Base-by-base conservation (phyloP, 2,329 filamentous ascomycete genomes). In the Epichloe sibirici region DNA sequence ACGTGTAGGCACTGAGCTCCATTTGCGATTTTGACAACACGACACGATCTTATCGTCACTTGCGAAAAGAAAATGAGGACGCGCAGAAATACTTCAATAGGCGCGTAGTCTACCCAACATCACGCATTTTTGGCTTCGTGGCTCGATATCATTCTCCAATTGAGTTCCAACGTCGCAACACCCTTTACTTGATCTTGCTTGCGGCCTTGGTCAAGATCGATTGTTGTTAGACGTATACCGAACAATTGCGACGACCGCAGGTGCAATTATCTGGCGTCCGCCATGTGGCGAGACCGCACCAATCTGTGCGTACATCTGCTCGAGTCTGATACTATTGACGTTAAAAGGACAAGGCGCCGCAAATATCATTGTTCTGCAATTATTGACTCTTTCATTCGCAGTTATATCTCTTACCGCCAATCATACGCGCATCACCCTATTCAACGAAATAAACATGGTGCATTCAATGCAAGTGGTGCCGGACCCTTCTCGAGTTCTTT, bases 281-380 rank as follows among this genome's bases (percentile, higher is more conserved):
- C 79, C 74, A 95, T 95, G 89, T 98, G 90, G 90, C 89, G 93
- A 76, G 93, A 98, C 79, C 86, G 93, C 73, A 98, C 93, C 62
- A 98, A 97, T 69, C 86, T 98, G 90, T 96, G 82, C 62, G 81
- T 66, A 55, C 54, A 51, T 54, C 57, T 53, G 51, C 49, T 42
- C 48, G 45, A 28, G 25, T 31, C 51, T 48, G 48, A 54, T 54
- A 3, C n/a, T 4, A 5, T 31, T 23, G 7, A 51, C 31, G 8
- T 38, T 45, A 12, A 28, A 21, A 13, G 3, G 25, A 3, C 12
- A 21, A n/a, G 12, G 28, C 38, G 23, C 37, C 15, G n/a, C 12
- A 17, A 31, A 4, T 31, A 37, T 11, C 11, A 7, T 17, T 5
- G 17, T 37, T 12, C 25, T 38, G 8, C 28, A 39, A 15, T 37